Evolutionary conservation across 1,284 basidiomycete genomes (phyloP).

Genomic region (Melampsora occidentalis): DNA sequence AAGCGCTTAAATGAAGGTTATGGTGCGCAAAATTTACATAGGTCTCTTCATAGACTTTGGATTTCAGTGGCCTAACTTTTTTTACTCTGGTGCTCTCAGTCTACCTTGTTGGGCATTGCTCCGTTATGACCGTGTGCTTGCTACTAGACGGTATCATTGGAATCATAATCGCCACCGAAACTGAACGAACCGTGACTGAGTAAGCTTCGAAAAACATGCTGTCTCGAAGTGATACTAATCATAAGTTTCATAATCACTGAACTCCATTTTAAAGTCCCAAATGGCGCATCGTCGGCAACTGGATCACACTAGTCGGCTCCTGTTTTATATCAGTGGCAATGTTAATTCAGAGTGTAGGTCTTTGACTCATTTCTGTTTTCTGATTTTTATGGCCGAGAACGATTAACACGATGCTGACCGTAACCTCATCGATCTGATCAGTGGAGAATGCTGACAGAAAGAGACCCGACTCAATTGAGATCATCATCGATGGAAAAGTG

Average conservation of each 20-base stretch:
- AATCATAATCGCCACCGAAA: slow-evolving; percentile 12
- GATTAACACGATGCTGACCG: background rate
- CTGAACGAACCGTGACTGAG: slow-evolving; percentile 20
- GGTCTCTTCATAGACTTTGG: background rate
- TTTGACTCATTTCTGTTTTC: background rate
- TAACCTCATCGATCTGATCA: background rate
- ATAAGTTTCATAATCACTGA: background rate
- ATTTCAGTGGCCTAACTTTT: background rate
- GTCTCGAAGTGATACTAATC: background rate
- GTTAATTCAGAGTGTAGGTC: slow-evolving; percentile 39
- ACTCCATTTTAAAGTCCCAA: background rate
- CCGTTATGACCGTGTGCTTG: slow-evolving; percentile 38
- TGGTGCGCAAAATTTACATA: background rate
- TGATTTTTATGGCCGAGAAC: background rate
- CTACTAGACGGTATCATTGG: slow-evolving; percentile 14
- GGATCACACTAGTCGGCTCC: slow-evolving; percentile 37
- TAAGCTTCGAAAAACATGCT: background rate
- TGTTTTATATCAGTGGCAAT: slow-evolving; percentile 36
- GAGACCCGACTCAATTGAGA: slow-evolving; percentile 20
- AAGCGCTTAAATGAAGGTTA: background rate
- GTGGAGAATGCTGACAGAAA: slow-evolving; percentile 40
- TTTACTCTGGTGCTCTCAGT: background rate
- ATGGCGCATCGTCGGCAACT: slow-evolving; percentile 26
- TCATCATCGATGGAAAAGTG: background rate
- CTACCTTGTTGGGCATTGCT: slow-evolving; percentile 38